Conservation (phyloP, 768 basidiomycete genomes). For the Chalciporus sphaerocephalus region DNA sequence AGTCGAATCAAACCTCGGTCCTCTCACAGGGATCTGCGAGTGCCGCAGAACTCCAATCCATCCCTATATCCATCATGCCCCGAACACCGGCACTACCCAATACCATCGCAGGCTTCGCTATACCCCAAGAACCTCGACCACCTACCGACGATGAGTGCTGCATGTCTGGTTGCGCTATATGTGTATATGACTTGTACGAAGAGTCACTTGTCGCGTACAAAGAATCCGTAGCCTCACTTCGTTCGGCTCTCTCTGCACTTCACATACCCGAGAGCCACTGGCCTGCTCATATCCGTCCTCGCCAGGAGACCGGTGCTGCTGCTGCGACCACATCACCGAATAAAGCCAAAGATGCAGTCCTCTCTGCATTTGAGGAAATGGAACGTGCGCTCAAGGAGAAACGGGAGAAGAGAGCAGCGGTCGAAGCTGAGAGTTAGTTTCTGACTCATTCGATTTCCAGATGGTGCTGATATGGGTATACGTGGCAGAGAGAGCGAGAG, state of each 20-base stretch:
- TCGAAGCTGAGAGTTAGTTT: slow-evolving; percentile 37
- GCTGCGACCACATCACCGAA: not conserved
- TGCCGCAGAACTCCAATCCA: not conserved
- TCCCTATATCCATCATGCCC: not conserved
- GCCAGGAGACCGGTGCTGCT: not conserved
- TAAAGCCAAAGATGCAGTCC: slow-evolving; percentile 33
- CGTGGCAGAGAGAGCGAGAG: slow-evolving; percentile 19
- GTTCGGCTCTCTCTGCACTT: slow-evolving; percentile 43
- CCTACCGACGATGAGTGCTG: slow-evolving; percentile 83
- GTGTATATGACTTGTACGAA: slow-evolving; percentile 85
- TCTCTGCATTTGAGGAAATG: slow-evolving; percentile 70
- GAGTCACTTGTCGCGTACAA: slow-evolving; percentile 65
- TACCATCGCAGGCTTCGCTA: slow-evolving; percentile 29
- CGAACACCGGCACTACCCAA: not conserved
- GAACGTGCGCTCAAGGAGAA: slow-evolving; percentile 54
- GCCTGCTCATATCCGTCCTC: slow-evolving; percentile 50
- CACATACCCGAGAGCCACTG: slow-evolving; percentile 57
- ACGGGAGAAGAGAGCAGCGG: slow-evolving; percentile 27
- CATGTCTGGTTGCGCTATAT: slow-evolving; percentile 93
- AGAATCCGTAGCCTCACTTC: slow-evolving; percentile 47
- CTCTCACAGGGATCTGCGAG: slow-evolving; percentile 12
- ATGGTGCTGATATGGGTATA: slow-evolving; percentile 10
- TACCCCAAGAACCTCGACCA: slow-evolving; percentile 59
- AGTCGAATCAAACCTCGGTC: slow-evolving; percentile 30
- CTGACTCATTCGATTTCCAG: slow-evolving; percentile 20